These are phyloP conservation scores for Botrytis byssoidea DNA, from an alignment of 2,329 filamentous ascomycete genomes.

Conservation along the genomic window DNA sequence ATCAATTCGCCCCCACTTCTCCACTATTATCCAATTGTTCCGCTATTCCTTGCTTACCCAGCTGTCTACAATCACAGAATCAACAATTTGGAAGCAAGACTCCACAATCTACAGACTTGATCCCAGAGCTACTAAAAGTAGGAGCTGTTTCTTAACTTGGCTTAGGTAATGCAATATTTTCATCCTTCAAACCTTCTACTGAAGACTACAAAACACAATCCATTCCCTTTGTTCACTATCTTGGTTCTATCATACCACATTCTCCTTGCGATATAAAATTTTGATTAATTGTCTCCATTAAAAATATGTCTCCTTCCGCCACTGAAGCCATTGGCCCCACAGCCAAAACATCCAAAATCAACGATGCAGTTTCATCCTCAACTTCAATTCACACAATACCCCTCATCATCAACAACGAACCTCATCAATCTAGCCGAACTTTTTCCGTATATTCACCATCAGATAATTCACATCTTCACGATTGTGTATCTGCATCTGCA, in stretches of 20 bases:
- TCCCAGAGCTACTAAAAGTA: not conserved
- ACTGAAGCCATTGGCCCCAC: not conserved
- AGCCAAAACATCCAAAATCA: not conserved
- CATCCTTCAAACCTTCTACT: not conserved
- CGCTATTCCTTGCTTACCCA: not conserved
- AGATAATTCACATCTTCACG: slow-evolving; percentile 52
- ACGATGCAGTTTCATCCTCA: not conserved
- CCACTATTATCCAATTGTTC: not conserved
- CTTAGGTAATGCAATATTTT: not conserved
- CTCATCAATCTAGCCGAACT: slow-evolving; percentile 47
- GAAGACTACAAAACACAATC: not conserved
- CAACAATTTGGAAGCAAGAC: not conserved
- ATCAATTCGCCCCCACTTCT: not conserved
- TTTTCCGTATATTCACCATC: slow-evolving; percentile 58
- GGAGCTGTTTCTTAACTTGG: not conserved
- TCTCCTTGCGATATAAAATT: not conserved
- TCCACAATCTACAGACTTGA: not conserved
- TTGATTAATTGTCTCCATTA: not conserved
- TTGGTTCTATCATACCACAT: not conserved
- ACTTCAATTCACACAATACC: slow-evolving; percentile 38
- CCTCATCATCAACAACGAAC: slow-evolving; percentile 46
- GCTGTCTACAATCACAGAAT: not conserved
- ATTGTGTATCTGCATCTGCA: slow-evolving; percentile 56
- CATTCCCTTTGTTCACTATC: not conserved
- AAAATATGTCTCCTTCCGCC: not conserved